These are phyloP conservation scores for Hygrophila difformis DNA, from an alignment of 257 asterid genomes.

Conservation along the genomic window DNA sequence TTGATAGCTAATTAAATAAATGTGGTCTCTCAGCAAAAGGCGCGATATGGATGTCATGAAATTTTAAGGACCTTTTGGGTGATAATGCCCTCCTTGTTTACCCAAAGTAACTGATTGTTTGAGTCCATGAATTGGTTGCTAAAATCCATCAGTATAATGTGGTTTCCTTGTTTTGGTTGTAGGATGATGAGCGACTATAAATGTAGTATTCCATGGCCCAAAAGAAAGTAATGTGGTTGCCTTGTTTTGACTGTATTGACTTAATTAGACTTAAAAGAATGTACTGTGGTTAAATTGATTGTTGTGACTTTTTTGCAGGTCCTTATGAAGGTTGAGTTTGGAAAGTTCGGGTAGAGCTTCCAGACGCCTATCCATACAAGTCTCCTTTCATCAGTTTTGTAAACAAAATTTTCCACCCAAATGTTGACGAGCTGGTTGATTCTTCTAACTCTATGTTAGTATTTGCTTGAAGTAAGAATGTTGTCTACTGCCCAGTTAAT, in stretches of 20 bases:
- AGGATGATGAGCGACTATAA: slow-evolving; percentile 97
- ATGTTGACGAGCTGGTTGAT: slow-evolving; percentile 87
- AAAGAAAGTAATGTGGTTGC: slow-evolving; percentile 69
- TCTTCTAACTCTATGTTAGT: background rate
- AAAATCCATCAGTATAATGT: background rate
- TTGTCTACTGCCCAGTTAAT: too few relatives aligned
- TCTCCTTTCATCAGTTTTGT: slow-evolving; percentile 88
- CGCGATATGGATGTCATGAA: slow-evolving; percentile 98
- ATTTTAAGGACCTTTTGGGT: slow-evolving; percentile 37
- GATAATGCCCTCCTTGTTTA: background rate
- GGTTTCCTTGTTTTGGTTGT: slow-evolving; percentile 9
- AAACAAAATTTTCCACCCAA: slow-evolving; percentile 93
- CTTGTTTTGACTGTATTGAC: background rate
- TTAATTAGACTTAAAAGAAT: background rate
- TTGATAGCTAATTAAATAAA: slow-evolving; percentile 18
- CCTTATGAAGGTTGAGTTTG: slow-evolving; percentile 88
- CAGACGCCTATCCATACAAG: slow-evolving; percentile 93
- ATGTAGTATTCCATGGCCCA: slow-evolving; percentile 85
- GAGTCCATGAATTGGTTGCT: background rate
- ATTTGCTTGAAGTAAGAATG: too few relatives aligned
- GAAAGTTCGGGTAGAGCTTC: slow-evolving; percentile 86
- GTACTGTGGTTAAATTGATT: background rate
- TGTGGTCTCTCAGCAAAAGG: slow-evolving; percentile 95
- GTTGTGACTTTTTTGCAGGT: slow-evolving; percentile 37
- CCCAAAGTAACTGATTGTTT: background rate